These are phyloP conservation scores for Bacidia gigantensis DNA, from an alignment of 495 filamentous ascomycete genomes.

Conservation along the genomic window DNA sequence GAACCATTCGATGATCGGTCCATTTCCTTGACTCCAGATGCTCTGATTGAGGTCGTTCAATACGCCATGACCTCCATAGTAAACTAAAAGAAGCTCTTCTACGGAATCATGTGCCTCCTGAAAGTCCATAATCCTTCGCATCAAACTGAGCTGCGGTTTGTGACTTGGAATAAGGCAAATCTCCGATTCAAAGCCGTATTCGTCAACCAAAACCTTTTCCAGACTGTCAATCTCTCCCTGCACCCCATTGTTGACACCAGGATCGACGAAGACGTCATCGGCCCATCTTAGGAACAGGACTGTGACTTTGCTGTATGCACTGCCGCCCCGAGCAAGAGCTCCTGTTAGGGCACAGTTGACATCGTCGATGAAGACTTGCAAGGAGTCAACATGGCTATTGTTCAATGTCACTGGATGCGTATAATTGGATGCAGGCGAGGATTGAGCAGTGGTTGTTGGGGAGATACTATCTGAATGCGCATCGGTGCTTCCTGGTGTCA, in stretches of 20 bases:
- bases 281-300: conserved; percentile 1
- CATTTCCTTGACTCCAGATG: conserved; percentile 32
- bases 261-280: not conserved
- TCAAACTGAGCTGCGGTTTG: conserved; percentile 35
- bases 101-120: conserved; percentile 35
- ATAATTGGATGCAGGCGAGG: too few relatives aligned
- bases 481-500: too few relatives aligned
- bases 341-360: not conserved
- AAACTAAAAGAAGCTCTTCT: conserved; percentile 37
- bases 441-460: too few relatives aligned
- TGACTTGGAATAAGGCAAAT: conserved; percentile 37
- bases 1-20: conserved; percentile 28
- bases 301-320: not conserved
- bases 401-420: too few relatives aligned
- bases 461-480: too few relatives aligned
- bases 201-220: conserved; percentile 32
- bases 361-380: not conserved
- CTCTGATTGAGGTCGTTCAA: conserved; percentile 39
- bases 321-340: not conserved
- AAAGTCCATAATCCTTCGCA: conserved; percentile 34
- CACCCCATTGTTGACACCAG: not conserved
- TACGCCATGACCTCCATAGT: conserved; percentile 40
- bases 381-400: not conserved
- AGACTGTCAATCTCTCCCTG: conserved; percentile 27
- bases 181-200: conserved; percentile 35